These are phyloP conservation scores for Incumbomyces delicatus DNA, from an alignment of 2,329 filamentous ascomycete species.

Conservation along the genomic window DNA sequence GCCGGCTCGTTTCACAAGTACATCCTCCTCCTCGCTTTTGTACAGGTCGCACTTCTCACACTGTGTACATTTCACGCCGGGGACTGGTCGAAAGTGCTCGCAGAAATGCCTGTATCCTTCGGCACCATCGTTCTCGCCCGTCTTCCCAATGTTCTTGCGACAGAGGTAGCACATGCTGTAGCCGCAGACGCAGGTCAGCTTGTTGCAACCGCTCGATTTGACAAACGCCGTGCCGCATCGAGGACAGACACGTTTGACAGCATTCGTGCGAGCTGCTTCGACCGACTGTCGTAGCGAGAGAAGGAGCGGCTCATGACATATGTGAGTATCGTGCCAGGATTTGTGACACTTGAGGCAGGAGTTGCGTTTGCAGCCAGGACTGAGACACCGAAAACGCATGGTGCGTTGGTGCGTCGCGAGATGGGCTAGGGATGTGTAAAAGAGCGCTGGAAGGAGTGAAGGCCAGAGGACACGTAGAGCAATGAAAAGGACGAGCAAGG, in stretches of 20 bases:
- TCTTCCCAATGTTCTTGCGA: slow-evolving; percentile 44
- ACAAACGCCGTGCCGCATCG: slow-evolving; percentile 86
- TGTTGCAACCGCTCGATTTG: slow-evolving; percentile 91
- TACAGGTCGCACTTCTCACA: slow-evolving; percentile 73
- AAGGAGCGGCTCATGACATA: slow-evolving; percentile 75
- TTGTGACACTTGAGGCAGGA: slow-evolving; percentile 79
- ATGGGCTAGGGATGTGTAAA: slow-evolving; percentile 54
- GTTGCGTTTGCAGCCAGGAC: slow-evolving; percentile 53
- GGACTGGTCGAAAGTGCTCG: slow-evolving; percentile 80
- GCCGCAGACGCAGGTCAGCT: slow-evolving; percentile 87
- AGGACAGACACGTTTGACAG: slow-evolving; percentile 90
- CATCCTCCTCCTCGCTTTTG: slow-evolving; percentile 61
- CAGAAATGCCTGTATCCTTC: slow-evolving; percentile 93
- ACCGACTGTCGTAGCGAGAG: slow-evolving; percentile 78
- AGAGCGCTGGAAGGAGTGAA: slow-evolving; percentile 38
- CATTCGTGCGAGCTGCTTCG: slow-evolving; percentile 85
- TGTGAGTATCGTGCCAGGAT: slow-evolving; percentile 77
- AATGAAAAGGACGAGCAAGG: slow-evolving; percentile 45
- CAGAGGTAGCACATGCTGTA: slow-evolving; percentile 99
- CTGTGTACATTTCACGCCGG: slow-evolving; percentile 63
- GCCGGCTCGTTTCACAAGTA: slow-evolving; percentile 57
- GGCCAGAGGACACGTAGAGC: slow-evolving; percentile 43
- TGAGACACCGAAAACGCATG: slow-evolving; percentile 67
- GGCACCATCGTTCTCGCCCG: slow-evolving; percentile 17
- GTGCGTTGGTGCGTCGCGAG: slow-evolving; percentile 62